These are phyloP conservation scores for Xylaria nigripes DNA, from an alignment of 495 filamentous ascomycete species.

Conservation along the genomic window DNA sequence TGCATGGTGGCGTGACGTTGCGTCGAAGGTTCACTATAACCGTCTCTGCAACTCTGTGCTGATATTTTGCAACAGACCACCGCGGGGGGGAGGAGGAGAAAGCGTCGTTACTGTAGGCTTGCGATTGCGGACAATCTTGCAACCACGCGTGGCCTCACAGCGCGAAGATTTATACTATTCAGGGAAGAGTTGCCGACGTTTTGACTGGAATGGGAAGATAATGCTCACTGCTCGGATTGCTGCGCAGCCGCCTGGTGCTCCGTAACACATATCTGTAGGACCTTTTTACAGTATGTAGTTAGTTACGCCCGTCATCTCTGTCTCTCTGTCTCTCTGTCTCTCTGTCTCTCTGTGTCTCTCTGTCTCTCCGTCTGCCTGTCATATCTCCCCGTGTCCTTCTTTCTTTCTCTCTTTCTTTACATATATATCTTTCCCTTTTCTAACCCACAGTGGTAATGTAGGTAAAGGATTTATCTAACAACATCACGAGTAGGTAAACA, in stretches of 20 bases:
- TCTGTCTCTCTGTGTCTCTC: too few relatives aligned
- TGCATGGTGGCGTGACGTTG: conserved; percentile 9
- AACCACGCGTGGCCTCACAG: conserved; percentile 14
- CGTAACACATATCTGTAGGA: conserved; percentile 22
- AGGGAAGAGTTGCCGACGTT: conserved; percentile 23
- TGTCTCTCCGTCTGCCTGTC: too few relatives aligned
- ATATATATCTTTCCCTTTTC: too few relatives aligned
- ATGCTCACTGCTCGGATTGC: conserved; percentile 23
- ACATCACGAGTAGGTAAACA: too few relatives aligned
- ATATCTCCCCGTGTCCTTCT: too few relatives aligned
- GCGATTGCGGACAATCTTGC: conserved; percentile 11
- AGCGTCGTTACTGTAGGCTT: not conserved
- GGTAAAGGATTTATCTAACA: too few relatives aligned
- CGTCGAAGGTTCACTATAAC: conserved; percentile 3
- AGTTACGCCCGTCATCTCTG: not conserved
- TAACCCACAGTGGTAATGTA: too few relatives aligned
- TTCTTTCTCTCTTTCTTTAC: too few relatives aligned
- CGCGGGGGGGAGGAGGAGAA: not conserved
- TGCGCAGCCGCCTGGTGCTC: conserved; percentile 26
- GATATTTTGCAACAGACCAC: conserved; percentile 2
- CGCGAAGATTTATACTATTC: conserved; percentile 17
- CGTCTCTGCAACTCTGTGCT: conserved; percentile 7
- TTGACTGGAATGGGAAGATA: conserved; percentile 14
- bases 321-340: not conserved
- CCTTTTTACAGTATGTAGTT: not conserved